Evolutionary conservation across 768 basidiomycete species (phyloP).

Genomic region (Hericium rajendrae): DNA sequence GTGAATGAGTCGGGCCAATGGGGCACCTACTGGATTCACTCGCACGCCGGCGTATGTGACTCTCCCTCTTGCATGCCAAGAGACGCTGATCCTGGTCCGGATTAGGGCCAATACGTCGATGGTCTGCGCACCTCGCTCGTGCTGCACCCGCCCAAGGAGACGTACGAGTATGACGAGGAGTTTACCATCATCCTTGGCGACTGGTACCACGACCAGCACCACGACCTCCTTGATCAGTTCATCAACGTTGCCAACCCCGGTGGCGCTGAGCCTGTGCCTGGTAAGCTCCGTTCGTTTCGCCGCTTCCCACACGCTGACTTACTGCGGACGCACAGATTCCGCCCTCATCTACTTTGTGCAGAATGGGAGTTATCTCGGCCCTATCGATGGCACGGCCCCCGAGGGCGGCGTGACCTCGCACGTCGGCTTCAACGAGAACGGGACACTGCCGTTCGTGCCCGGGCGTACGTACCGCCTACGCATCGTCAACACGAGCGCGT

Average conservation of each 20-base stretch:
- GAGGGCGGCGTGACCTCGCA: conserved; percentile 42
- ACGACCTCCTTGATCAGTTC: conserved; percentile 52
- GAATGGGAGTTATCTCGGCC: conserved; percentile 59
- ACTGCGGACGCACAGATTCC: conserved; percentile 40
- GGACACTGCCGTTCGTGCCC: conserved; percentile 72
- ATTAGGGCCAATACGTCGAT: conserved; percentile 82
- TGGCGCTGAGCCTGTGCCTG: conserved; percentile 85
- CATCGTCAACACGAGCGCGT: conserved; percentile 74
- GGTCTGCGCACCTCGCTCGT: conserved; percentile 84
- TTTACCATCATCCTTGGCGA: conserved; percentile 80
- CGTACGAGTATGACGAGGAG: conserved; percentile 78
- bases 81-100: not conserved
- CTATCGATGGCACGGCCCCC: conserved; percentile 38
- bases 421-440: conserved; percentile 82
- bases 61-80: not conserved
- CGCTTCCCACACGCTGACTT: not conserved
- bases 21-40: conserved; percentile 80
- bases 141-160: conserved; percentile 59
- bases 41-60: conserved; percentile 43
- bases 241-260: conserved; percentile 66
- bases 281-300: conserved; percentile 26
- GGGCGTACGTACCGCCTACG: conserved; percentile 89
- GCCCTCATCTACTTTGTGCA: conserved; percentile 79
- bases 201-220: conserved; percentile 85
- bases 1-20: conserved; percentile 57